Base-by-base conservation (phyloP, 2,329 filamentous ascomycete genomes). In the Triangularia setosa region DNA sequence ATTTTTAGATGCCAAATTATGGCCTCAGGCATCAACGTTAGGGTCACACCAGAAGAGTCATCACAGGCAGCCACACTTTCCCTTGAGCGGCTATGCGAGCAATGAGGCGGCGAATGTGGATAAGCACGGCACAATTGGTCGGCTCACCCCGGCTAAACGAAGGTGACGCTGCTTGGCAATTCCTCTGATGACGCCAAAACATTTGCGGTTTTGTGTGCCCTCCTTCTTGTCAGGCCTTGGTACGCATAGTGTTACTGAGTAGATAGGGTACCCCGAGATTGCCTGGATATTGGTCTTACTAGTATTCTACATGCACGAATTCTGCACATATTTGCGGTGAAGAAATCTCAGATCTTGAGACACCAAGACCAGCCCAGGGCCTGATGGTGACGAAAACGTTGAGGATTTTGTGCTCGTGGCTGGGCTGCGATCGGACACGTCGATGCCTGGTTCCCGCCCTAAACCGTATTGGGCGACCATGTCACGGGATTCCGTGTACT, bases 31-130 rank as follows among this genome's bases (percentile, higher is more conserved):
- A 30, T 25, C n/a, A 24, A 9, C n/a, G n/a, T n/a, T 57, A 2
- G 14, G 57, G 56, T 54, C 61, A 63, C 14, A 55, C 58, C 60
- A 63, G 7, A 33, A 27, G 65, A 61, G 65, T 65, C 64, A 66
- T 65, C 60, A 25, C 68, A 70, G 68, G 68, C 67, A 69, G 68
- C 67, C 67, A 69, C 67, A 67, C 52, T 25, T 55, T 8, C 24
- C n/a, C 12, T 8, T 11, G 33, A n/a, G 33, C 30, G 57, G 57
- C 57, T 33, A 21, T 59, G 30, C 25, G 33, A 28, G 40, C 40
- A 48, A 48, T 21, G 40, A 7, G 40, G 40, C 40, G 40, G 24
- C 21, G 35, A 23, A 21, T 60, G 58, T 23, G 58, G 58, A 60
- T 60, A 60, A 60, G 58, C 40, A 21, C 40, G 57, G 57, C 30